These are phyloP conservation scores for Talaromyces sp. DNA, from an alignment of 2,329 filamentous ascomycete genomes.

Conservation along the genomic window DNA sequence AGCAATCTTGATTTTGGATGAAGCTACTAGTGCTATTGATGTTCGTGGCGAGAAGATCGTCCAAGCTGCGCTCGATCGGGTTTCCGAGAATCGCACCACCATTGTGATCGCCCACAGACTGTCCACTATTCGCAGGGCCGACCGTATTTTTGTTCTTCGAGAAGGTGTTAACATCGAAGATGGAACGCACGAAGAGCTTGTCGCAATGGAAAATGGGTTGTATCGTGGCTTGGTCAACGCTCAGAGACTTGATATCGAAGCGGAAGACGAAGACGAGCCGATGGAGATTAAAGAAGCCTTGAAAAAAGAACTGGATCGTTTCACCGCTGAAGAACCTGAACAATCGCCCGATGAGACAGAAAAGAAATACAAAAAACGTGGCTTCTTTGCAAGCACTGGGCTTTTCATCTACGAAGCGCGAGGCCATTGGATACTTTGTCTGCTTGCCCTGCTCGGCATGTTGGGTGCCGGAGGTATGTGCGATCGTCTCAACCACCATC, in stretches of 20 bases:
- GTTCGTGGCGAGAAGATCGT: slow-evolving; percentile 59
- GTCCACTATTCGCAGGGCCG: slow-evolving; percentile 73
- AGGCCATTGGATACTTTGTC: slow-evolving; percentile 1
- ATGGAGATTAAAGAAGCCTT: slow-evolving; percentile 1
- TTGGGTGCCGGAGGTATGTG: slow-evolving; percentile 7
- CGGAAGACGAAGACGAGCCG: slow-evolving; percentile 15
- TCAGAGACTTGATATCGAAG: slow-evolving; percentile 1
- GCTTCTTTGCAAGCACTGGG: slow-evolving; percentile 8
- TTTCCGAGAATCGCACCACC: slow-evolving; percentile 66
- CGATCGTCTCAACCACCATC: neutral
- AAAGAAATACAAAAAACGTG: neutral
- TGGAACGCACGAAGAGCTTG: slow-evolving; percentile 73
- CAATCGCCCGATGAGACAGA: neutral
- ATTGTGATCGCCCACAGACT: slow-evolving; percentile 78
- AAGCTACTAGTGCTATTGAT: slow-evolving; percentile 72
- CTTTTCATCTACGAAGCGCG: slow-evolving; percentile 5
- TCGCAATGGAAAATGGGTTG: slow-evolving; percentile 61
- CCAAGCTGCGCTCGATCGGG: slow-evolving; percentile 55
- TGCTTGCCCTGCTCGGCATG: neutral
- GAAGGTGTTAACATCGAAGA: slow-evolving; percentile 72
- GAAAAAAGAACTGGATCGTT: slow-evolving; percentile 1
- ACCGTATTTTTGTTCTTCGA: slow-evolving; percentile 76
- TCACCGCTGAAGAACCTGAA: neutral
- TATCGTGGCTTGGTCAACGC: slow-evolving; percentile 68
- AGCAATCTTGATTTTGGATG: slow-evolving; percentile 70